Base-by-base conservation (phyloP, 2,329 filamentous ascomycete genomes). In the Aciculosporium take region DNA sequence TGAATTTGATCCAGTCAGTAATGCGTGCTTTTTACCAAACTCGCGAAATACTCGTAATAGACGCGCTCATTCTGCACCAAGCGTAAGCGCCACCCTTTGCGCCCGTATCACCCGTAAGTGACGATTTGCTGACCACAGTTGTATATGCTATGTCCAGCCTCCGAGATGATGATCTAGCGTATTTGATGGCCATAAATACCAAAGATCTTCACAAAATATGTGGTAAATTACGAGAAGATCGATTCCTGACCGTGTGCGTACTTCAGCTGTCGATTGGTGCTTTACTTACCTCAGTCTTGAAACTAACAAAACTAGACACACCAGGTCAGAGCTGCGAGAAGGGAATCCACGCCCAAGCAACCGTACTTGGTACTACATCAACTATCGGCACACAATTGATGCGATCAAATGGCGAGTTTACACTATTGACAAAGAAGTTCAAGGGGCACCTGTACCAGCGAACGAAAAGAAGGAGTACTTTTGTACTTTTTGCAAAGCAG, bases 301-400 rank as follows among this genome's bases (percentile, higher is more conserved):
- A 25, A 25, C 55, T 84, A 74, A 53, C 79, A 21, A n/a, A 36
- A 29, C n/a, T 34, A 78, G 79, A 25, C 79, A 64, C 40, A 63
- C 60, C 15, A 53, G 86, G 46, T 75, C 79, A 38, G 87, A 94
- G 58, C 67, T 83, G 42, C 79, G 81, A 49, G 83, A 88, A 55
- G 85, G 84, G 39, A 84, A 87, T 45, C 81, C 83, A 44, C 80
- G 87, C 40, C 82, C 85, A 5, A 80, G 83, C 50, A 87, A 82
- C 56, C 77, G 85, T 53, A 94, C 89, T 47, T 98, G 94, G 71
- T 98, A 94, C 66, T 98, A 85, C 63, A 89, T 98, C 58, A 88
- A 95, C 58, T 93, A 93, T 55, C 85, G 91, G 45, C 83, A 85
- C 44, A 86, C 89, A 28, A 86, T 98, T 55, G 91, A 98, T 63